Evolutionary conservation across 768 basidiomycete genomes (phyloP).

Genomic region (Lentinula lateritia): DNA sequence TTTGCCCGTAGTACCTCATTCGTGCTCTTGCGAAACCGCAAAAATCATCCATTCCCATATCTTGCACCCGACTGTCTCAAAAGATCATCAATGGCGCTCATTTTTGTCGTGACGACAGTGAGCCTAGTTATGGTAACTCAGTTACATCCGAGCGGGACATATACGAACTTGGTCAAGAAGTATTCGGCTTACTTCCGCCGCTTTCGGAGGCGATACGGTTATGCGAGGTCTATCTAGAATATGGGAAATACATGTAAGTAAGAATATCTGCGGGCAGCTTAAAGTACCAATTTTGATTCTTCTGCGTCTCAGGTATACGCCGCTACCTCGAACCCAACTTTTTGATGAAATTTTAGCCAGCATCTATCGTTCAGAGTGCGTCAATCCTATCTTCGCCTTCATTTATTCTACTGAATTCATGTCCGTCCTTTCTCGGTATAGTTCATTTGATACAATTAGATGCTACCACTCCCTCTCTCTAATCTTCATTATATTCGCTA

Average conservation of each 20-base stretch:
- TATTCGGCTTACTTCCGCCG: conserved; percentile 47
- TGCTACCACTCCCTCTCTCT: conserved; percentile 54
- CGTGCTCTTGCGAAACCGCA: conserved; percentile 23
- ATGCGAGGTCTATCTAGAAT: conserved; percentile 61
- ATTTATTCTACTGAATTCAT: not conserved
- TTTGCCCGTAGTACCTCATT: conserved; percentile 44
- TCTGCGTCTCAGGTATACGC: conserved; percentile 38
- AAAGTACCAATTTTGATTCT: not conserved
- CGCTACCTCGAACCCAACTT: conserved; percentile 48
- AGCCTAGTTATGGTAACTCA: conserved; percentile 19
- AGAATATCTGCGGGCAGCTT: not conserved
- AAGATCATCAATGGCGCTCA: conserved; percentile 28
- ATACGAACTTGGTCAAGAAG: conserved; percentile 32
- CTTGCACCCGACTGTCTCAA: conserved; percentile 19
- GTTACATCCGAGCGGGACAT: not conserved
- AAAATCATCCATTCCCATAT: conserved; percentile 1
- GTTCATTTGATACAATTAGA: conserved; percentile 31
- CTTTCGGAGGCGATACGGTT: conserved; percentile 54
- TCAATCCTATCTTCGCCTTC: not conserved
- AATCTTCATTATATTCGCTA: conserved; percentile 60
- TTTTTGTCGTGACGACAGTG: conserved; percentile 24
- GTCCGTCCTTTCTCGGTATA: conserved; percentile 10
- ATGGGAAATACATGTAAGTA: conserved; percentile 53
- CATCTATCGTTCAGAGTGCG: conserved; percentile 52
- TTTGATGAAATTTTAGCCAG: conserved; percentile 48